Conservation (phyloP, 2,329 filamentous ascomycete species). For the Cadophora luteo-olivacea region DNA sequence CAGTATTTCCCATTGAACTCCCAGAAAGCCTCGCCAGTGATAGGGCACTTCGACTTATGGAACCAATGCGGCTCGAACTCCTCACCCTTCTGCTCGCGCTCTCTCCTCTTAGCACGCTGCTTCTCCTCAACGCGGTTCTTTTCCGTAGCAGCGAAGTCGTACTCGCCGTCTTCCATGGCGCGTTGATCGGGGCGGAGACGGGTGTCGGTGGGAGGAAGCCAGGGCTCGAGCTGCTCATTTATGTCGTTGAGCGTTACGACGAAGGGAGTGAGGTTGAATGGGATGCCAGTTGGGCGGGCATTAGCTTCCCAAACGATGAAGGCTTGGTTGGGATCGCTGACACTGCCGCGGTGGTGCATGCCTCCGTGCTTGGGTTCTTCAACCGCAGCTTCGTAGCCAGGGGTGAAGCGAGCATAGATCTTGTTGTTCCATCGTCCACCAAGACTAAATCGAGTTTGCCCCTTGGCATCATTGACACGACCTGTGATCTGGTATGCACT, state of each 20-base stretch:
- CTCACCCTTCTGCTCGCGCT: constrained; percentile 78
- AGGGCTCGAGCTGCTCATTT: constrained; percentile 77
- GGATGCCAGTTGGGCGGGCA: constrained; percentile 79
- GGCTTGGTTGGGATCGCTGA: constrained; percentile 73
- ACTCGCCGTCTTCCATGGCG: constrained; percentile 98
- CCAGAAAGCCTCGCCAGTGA: constrained; percentile 92
- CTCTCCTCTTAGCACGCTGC: constrained; percentile 77
- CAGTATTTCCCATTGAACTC: constrained; percentile 89
- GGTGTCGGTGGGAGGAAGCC: constrained; percentile 91
- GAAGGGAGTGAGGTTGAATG: constrained; percentile 97
- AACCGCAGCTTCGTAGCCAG: constrained; percentile 81
- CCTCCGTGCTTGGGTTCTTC: constrained; percentile 56
- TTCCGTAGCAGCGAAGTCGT: constrained; percentile 89
- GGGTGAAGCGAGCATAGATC: constrained; percentile 91
- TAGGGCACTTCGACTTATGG: constrained; percentile 69
- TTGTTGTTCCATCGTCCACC: constrained; percentile 98
- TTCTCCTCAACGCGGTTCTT: constrained; percentile 95
- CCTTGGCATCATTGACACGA: constrained; percentile 80
- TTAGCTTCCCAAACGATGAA: constrained; percentile 95
- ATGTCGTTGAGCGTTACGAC: constrained; percentile 93
- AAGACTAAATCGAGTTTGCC: constrained; percentile 85
- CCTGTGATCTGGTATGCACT: constrained; percentile 89
- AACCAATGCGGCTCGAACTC: constrained; percentile 91
- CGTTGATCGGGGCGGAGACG: constrained; percentile 92
- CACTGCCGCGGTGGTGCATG: constrained; percentile 54